Evolutionary conservation across 106 monocot species (phyloP).

Genomic region (Acorus calamus): DNA sequence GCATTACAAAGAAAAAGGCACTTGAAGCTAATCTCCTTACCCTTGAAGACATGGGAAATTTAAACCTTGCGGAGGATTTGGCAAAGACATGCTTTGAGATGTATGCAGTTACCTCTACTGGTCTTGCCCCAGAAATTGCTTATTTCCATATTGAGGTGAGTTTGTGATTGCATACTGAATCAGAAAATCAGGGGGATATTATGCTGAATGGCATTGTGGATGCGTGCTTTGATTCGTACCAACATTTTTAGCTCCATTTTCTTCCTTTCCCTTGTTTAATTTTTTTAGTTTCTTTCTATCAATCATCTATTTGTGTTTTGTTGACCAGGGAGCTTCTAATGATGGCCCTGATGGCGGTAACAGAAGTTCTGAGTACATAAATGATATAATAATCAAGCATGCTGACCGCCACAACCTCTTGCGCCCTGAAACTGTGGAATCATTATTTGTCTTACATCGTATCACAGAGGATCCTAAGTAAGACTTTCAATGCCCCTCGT

Average conservation of each 20-base stretch:
- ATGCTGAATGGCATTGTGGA: too few species aligned
- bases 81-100: constrained; percentile 93
- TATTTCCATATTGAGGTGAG: constrained; percentile 78
- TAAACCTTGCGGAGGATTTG: constrained; percentile 86
- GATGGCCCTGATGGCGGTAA: constrained; percentile 63
- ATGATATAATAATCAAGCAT: constrained; percentile 83
- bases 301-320: constrained; percentile 7
- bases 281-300: not conserved
- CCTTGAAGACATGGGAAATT: constrained; percentile 57
- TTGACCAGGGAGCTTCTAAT: constrained; percentile 43
- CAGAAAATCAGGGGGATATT: too few species aligned
- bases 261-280: too few species aligned
- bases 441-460: constrained; percentile 74
- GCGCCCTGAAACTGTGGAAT: constrained; percentile 94
- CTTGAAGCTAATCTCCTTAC: constrained; percentile 43
- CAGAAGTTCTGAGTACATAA: constrained; percentile 62
- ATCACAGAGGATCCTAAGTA: constrained; percentile 96
- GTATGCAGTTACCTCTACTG: constrained; percentile 82
- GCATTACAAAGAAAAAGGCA: constrained; percentile 67
- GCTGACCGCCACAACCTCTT: constrained; percentile 90
- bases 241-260: too few species aligned
- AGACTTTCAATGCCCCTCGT: not conserved
- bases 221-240: too few species aligned
- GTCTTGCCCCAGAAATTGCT: constrained; percentile 87
- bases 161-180: not conserved